Percentiles rank a stretch among this genome's conserved stretches.
Evolutionary conservation across 2,329 filamentous ascomycete genomes (phyloP).

Genomic region (Tolypocladium inflatum): DNA sequence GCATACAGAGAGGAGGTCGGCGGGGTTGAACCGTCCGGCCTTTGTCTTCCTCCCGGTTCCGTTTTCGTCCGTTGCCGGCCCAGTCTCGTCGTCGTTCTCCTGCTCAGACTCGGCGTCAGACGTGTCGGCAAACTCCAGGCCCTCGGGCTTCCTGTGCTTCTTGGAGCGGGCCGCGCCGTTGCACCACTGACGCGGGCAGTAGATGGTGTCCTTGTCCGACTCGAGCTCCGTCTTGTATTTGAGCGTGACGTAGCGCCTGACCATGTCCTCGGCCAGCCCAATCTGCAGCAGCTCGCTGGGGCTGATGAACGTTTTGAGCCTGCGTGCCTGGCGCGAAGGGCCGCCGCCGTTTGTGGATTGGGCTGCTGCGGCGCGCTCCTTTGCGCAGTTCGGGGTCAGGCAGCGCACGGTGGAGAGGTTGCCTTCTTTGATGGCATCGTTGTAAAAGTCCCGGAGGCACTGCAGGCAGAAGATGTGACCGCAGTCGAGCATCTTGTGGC

Average conservation of each 20-base stretch:
- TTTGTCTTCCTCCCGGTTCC: slow-evolving; percentile 12
- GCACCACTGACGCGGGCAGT: slow-evolving; percentile 89
- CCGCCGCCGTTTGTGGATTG: slow-evolving; percentile 2
- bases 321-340: slow-evolving; percentile 25
- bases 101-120: slow-evolving; percentile 44
- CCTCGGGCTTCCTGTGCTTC: slow-evolving; percentile 61
- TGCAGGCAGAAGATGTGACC: slow-evolving; percentile 82
- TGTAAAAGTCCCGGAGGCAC: slow-evolving; percentile 89
- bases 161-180: slow-evolving; percentile 76
- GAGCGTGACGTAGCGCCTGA: slow-evolving; percentile 78
- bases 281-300: slow-evolving; percentile 80
- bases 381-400: slow-evolving; percentile 68
- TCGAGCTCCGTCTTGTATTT: slow-evolving; percentile 92
- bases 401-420: slow-evolving; percentile 74
- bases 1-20: slow-evolving; percentile 71
- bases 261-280: slow-evolving; percentile 57
- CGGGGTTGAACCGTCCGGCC: slow-evolving; percentile 27
- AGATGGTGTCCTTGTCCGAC: slow-evolving; percentile 82
- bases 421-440: slow-evolving; percentile 76
- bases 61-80: slow-evolving; percentile 11
- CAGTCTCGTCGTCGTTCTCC: slow-evolving; percentile 34
- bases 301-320: slow-evolving; percentile 59
- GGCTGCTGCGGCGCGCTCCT: slow-evolving; percentile 36
- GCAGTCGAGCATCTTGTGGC: slow-evolving; percentile 75
- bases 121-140: slow-evolving; percentile 48